A percentile compares a stretch with the other conserved stretches of the same genome.
These are phyloP conservation scores for Silene coronaria DNA, from an alignment of 179 eudicot genomes.

Conservation along the genomic window DNA sequence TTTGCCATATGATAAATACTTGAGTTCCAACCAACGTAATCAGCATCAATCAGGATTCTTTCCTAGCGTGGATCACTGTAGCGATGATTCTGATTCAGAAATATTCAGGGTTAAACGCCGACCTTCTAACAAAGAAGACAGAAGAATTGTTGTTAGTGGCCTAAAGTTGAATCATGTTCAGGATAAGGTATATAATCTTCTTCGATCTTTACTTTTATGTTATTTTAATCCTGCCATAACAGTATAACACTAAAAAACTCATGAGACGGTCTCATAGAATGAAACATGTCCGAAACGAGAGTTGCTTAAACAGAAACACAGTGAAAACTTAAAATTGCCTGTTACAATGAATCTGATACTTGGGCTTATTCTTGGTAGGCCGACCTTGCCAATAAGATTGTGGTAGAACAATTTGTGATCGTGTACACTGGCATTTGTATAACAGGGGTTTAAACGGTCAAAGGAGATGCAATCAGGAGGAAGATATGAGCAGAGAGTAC, in stretches of 20 bases:
- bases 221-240: background rate
- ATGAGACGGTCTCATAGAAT: no score
- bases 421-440: constrained; percentile 12
- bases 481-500: constrained; percentile 26
- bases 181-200: constrained; percentile 44
- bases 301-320: no score
- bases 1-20: constrained; percentile 24
- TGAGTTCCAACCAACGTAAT: constrained; percentile 20
- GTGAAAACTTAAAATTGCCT: no score
- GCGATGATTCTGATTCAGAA: constrained; percentile 90
- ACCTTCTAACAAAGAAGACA: constrained; percentile 46
- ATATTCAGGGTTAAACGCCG: constrained; percentile 84
- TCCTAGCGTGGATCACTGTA: constrained; percentile 35
- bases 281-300: background rate
- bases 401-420: background rate
- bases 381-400: background rate
- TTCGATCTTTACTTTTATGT: background rate
- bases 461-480: constrained; percentile 49
- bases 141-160: constrained; percentile 32
- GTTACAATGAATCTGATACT: no score
- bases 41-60: constrained; percentile 27
- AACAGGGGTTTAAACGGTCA: constrained; percentile 65
- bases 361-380: background rate
- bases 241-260: no score
- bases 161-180: constrained; percentile 26